These are phyloP conservation scores for Coemansia sp. DNA, from an alignment of 192 early-diverging fungal genomes.

Conservation along the genomic window DNA sequence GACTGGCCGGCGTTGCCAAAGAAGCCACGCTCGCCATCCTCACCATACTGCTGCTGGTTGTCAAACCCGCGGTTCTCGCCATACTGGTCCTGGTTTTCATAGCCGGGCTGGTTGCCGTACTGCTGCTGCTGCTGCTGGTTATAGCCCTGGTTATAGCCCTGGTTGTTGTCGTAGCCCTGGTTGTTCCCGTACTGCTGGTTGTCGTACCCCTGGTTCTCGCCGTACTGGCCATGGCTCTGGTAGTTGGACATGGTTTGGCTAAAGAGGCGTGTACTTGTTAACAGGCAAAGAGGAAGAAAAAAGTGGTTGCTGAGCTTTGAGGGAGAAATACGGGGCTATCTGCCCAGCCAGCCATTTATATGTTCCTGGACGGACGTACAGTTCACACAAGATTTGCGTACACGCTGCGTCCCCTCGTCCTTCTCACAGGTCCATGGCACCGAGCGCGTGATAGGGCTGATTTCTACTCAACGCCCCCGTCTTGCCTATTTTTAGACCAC, in stretches of 20 bases:
- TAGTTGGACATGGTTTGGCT: conserved; percentile 6
- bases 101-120: not conserved
- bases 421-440: not conserved
- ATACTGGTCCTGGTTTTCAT: not conserved
- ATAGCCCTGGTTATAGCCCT: conserved; percentile 17
- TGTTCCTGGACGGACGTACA: not conserved
- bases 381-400: not conserved
- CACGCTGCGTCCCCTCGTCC: not conserved
- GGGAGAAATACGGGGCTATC: no score
- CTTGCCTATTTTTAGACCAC: not conserved
- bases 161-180: conserved; percentile 14
- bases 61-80: conserved; percentile 4
- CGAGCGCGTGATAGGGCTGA: not conserved
- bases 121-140: not conserved
- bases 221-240: conserved; percentile 5
- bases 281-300: not conserved
- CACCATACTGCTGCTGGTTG: not conserved
- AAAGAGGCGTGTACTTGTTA: no score
- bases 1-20: not conserved
- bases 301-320: not conserved
- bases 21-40: conserved; percentile 5
- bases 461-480: conserved; percentile 2
- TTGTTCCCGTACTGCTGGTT: conserved; percentile 2
- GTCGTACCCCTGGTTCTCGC: conserved; percentile 4
- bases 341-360: conserved; percentile 3